Conservation (phyloP, 768 basidiomycete genomes). For the Leccinum truebloodii region DNA sequence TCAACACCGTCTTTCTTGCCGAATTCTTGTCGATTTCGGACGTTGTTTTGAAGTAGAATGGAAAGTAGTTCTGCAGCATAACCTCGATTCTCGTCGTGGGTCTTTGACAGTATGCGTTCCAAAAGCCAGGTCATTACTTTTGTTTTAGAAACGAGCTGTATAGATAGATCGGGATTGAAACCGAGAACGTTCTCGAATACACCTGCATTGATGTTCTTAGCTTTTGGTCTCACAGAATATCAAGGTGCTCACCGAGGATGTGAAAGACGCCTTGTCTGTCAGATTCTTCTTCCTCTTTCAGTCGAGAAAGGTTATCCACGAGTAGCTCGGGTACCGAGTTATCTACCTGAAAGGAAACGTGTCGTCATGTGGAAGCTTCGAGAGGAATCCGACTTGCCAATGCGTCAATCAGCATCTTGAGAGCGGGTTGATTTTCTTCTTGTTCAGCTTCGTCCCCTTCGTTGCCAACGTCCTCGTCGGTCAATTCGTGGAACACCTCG, state of each 20-base stretch:
- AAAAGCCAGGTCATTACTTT: slow-evolving; percentile 78
- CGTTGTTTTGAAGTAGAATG: slow-evolving; percentile 79
- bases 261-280: slow-evolving; percentile 94
- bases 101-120: slow-evolving; percentile 67
- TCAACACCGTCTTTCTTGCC: slow-evolving; percentile 82
- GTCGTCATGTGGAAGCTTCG: slow-evolving; percentile 3
- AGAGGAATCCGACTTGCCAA: slow-evolving; percentile 54
- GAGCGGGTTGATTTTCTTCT: slow-evolving; percentile 59
- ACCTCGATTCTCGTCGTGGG: slow-evolving; percentile 86
- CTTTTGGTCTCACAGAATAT: background rate
- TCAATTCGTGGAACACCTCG: slow-evolving; percentile 89
- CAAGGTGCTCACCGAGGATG: slow-evolving; percentile 61
- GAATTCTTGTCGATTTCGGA: slow-evolving; percentile 65
- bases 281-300: slow-evolving; percentile 91
- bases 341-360: slow-evolving; percentile 55
- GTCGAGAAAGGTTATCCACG: slow-evolving; percentile 81
- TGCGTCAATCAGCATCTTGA: slow-evolving; percentile 73
- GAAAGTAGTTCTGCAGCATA: slow-evolving; percentile 95
- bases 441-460: slow-evolving; percentile 67
- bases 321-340: slow-evolving; percentile 85
- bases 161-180: slow-evolving; percentile 76
- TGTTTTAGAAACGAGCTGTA: slow-evolving; percentile 71
- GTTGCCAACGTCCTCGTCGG: slow-evolving; percentile 93
- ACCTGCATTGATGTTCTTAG: slow-evolving; percentile 43
- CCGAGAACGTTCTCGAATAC: slow-evolving; percentile 93